Evolutionary conservation across 345 rosid species (phyloP), one percentile per base, ranked within the genome.

Genomic region (Angophora floribunda): DNA sequence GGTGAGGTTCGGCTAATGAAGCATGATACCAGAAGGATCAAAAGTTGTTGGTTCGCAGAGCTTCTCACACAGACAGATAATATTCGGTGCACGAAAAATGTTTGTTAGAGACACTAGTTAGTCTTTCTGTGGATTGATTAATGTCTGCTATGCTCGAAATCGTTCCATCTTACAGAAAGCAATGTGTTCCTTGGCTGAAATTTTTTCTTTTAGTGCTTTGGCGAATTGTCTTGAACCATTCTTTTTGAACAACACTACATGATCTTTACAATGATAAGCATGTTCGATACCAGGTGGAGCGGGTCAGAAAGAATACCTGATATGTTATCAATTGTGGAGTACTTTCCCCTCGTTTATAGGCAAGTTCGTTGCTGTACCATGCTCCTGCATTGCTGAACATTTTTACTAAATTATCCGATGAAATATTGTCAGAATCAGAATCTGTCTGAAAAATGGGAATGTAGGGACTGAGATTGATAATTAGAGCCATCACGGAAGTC

Each of bases 151-250:
- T 4, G 41, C 41, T 36, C 41, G 4, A 36, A 36, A 36, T 36
- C 41, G 41, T 36, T 36, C 80, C 45, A 70, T 32, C 80, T 17
- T 0, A 36, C 41, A 16, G 24, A 17, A 47, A 36, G 47, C 47
- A 36, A 17, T 36, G 19, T 9, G 26, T 36, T 16, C 80, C 0
- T 70, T 70, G 2, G 80, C 45, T 17, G 47, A 17, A 70, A 70
- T 11, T 70, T 32, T 32, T 70, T 14, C 13, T 16, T 1, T 13
- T 16, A 70, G 80, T 70, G 45, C 80, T 70, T 70, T 32, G 24
- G 24, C 1, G 12, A 8, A 32, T 70, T 32, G 80, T 70, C 13
- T 1, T 1, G 11, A 0, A 67, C 22, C 0, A 0, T n/a, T n/a
- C 2, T n/a, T 4, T 63, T n/a, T 59, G 67, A 26, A 7, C 36